phyloP scores from a whole-genome alignment of 129 eudicot genomes.

The Apium graveolens region DNA sequence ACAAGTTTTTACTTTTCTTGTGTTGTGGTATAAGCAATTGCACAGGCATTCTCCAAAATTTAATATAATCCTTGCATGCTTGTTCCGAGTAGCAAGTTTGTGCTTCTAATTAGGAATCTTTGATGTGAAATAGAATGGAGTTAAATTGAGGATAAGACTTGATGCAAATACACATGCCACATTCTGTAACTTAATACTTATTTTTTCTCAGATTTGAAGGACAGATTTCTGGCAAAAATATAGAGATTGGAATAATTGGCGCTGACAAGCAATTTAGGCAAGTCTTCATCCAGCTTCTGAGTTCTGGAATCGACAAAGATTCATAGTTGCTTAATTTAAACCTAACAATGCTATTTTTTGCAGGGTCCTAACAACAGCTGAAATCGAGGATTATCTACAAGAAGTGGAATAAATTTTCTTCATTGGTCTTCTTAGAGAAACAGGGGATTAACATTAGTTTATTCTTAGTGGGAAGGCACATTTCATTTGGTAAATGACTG shows the following conservation, averaged over 20 bases:
- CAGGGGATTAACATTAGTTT: neutral
- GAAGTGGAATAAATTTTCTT: constrained; percentile 64
- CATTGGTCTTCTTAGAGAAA: neutral
- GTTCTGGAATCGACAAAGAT: neutral
- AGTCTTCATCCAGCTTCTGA: constrained; percentile 4
- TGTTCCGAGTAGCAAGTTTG: neutral
- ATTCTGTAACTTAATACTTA: neutral
- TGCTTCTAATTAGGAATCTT: neutral
- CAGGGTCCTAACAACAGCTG: constrained; percentile 84
- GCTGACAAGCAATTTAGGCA: constrained; percentile 72
- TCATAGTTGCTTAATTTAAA: neutral
- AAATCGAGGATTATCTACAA: constrained; percentile 83
- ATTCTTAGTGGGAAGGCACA: neutral
- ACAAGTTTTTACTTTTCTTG: neutral
- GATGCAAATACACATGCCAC: neutral
- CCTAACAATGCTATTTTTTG: constrained; percentile 12
- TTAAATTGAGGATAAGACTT: neutral
- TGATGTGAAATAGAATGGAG: neutral
- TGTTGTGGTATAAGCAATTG: neutral
- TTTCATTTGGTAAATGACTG: neutral
- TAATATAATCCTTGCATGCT: neutral
- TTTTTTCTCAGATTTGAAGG: constrained; percentile 75
- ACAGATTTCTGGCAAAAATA: constrained; percentile 86
- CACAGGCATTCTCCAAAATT: neutral
- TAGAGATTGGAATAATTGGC: constrained; percentile 91